These are phyloP conservation scores for Aotearoamyces nothofagi DNA, from an alignment of 2,329 filamentous ascomycete genomes.

Conservation along the genomic window DNA sequence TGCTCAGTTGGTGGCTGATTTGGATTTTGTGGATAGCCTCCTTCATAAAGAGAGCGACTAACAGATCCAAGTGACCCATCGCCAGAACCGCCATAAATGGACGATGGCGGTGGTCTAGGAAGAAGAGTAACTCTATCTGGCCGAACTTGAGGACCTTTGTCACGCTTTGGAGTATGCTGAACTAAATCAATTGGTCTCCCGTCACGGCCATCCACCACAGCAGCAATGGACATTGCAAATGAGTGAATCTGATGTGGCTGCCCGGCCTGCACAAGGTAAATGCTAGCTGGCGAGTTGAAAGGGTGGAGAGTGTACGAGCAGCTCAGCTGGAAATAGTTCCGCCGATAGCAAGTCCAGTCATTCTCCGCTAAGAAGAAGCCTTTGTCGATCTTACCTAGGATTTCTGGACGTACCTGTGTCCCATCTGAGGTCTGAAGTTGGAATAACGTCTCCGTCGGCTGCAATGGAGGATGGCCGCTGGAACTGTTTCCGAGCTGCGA, in stretches of 20 bases:
- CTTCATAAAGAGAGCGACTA: slow-evolving; percentile 7
- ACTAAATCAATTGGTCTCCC: slow-evolving; percentile 56
- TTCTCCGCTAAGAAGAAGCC: slow-evolving; percentile 51
- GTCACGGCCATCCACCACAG: slow-evolving; percentile 44
- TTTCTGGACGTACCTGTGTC: slow-evolving; percentile 38
- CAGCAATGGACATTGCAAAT: slow-evolving; percentile 52
- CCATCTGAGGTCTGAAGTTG: slow-evolving; percentile 33
- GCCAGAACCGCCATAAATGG: slow-evolving; percentile 10
- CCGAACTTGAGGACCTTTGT: slow-evolving; percentile 52
- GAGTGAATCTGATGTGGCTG: slow-evolving; percentile 30
- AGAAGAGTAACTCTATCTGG: slow-evolving; percentile 30
- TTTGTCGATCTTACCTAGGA: slow-evolving; percentile 54
- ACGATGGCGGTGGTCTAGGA: slow-evolving; percentile 14
- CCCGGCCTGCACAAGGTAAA: slow-evolving; percentile 20
- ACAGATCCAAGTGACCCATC: slow-evolving; percentile 10
- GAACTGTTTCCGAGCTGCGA: slow-evolving; percentile 6
- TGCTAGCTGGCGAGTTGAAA: slow-evolving; percentile 25
- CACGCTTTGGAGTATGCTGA: slow-evolving; percentile 60
- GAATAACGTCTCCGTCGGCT: slow-evolving; percentile 24
- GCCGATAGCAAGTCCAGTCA: slow-evolving; percentile 61
- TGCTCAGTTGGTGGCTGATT: slow-evolving; percentile 16
- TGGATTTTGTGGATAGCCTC: slow-evolving; percentile 2
- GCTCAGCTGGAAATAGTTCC: slow-evolving; percentile 57
- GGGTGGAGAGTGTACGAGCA: slow-evolving; percentile 45
- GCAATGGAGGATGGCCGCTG: slow-evolving; percentile 19